phyloP scores from a whole-genome alignment of 371 early-diverging fungal species.

The Lichtheimia hyalospora region DNA sequence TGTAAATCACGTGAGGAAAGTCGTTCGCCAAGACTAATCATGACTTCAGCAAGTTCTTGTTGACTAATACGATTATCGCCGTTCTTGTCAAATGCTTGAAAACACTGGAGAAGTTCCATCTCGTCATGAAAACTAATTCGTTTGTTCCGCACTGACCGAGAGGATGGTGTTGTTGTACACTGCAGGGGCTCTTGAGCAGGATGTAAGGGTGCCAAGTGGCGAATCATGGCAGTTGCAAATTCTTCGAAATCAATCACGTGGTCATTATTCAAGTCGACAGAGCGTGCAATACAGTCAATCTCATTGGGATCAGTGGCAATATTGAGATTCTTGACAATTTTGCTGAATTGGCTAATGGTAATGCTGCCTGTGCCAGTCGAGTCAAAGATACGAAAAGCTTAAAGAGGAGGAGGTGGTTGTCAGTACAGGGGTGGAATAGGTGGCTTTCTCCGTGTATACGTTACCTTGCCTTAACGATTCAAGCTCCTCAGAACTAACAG shows the following conservation, averaged over 20 bases:
- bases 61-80: constrained; percentile 70
- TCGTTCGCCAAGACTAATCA: constrained; percentile 64
- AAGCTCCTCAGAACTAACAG: constrained; percentile 15
- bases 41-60: constrained; percentile 70
- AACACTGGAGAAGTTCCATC: constrained; percentile 66
- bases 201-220: constrained; percentile 12
- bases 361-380: constrained; percentile 57
- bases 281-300: constrained; percentile 56
- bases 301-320: constrained; percentile 67
- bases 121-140: constrained; percentile 42
- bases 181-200: not conserved
- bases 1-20: constrained; percentile 72
- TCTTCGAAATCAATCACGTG: constrained; percentile 65
- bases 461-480: constrained; percentile 22
- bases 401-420: constrained; percentile 10
- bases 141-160: not conserved
- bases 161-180: not conserved
- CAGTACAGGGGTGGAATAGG: not conserved
- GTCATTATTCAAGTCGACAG: constrained; percentile 46
- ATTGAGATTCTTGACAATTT: constrained; percentile 71
- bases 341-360: constrained; percentile 57
- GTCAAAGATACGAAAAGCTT: constrained; percentile 68
- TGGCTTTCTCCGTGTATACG: not conserved
- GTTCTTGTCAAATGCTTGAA: constrained; percentile 74
- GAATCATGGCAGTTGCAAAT: constrained; percentile 66